Conservation (phyloP, 1,284 basidiomycete genomes). For the Cryptococcus jaspeensis region DNA sequence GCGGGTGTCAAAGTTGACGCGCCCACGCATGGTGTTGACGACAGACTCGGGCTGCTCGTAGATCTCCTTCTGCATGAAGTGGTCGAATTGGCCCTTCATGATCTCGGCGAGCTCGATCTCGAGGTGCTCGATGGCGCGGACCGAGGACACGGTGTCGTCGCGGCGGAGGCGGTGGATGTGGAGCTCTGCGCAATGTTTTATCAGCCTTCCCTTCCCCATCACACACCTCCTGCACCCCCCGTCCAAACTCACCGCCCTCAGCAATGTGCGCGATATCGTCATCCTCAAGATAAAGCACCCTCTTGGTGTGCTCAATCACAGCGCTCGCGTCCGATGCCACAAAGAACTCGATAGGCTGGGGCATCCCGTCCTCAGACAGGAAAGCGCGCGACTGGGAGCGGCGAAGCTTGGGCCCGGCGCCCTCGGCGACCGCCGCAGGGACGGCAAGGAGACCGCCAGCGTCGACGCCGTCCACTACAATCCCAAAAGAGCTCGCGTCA, state of each 20-base stretch:
- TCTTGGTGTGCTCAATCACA: conserved; percentile 98
- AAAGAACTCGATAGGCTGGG: conserved; percentile 99
- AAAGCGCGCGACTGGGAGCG: conserved; percentile 97
- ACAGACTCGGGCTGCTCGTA: conserved; percentile 99
- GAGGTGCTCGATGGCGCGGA: conserved; percentile 96
- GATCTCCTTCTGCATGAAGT: conserved; percentile 99
- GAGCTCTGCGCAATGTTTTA: conserved; percentile 60
- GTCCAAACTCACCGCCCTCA: conserved; percentile 61
- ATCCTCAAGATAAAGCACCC: conserved; percentile 97
- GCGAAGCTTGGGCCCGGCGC: conserved; percentile 69
- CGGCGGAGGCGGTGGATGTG: conserved; percentile 98
- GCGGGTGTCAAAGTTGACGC: conserved; percentile 96
- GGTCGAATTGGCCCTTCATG: conserved; percentile 99
- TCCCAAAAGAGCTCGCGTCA: neutral
- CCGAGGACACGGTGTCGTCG: conserved; percentile 73
- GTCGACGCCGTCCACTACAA: conserved; percentile 24
- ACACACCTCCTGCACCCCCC: neutral
- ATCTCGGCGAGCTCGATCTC: conserved; percentile 99
- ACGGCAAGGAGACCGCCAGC: conserved; percentile 67
- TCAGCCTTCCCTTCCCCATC: no score
- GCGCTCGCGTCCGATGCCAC: conserved; percentile 96
- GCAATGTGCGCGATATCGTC: conserved; percentile 98
- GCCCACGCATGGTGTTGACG: conserved; percentile 99
- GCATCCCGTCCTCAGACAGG: conserved; percentile 96
- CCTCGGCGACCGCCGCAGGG: conserved; percentile 58